Evolutionary conservation across 257 asterid species (phyloP).

Genomic region (Lavandula angustifolia): DNA sequence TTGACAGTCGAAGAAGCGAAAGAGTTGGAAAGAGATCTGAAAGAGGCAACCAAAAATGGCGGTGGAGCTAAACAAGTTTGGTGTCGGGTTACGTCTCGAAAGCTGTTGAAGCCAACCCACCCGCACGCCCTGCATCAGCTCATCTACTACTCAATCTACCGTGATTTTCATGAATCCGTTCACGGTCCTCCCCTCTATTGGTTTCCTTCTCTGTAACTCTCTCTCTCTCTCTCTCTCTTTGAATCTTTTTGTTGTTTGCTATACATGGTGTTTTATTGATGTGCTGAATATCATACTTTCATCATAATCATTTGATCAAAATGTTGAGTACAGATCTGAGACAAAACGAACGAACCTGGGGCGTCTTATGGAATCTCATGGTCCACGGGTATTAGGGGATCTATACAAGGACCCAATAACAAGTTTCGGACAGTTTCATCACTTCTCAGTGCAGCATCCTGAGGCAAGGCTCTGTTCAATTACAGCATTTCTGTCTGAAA

Average conservation of each 20-base stretch:
- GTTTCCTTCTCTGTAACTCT: slow-evolving; percentile 79
- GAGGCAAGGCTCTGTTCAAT: slow-evolving; percentile 52
- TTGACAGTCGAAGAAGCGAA: slow-evolving; percentile 54
- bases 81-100: slow-evolving; percentile 53
- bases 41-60: slow-evolving; percentile 29
- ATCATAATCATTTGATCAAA: slow-evolving; percentile 20
- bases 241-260: too few species aligned
- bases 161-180: slow-evolving; percentile 46
- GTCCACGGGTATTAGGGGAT: slow-evolving; percentile 65
- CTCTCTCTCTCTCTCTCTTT: background rate
- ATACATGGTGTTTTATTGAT: background rate
- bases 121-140: slow-evolving; percentile 82
- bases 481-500: slow-evolving; percentile 15
- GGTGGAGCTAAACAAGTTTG: slow-evolving; percentile 52
- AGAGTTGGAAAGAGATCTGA: slow-evolving; percentile 44
- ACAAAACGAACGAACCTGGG: slow-evolving; percentile 77
- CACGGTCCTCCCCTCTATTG: slow-evolving; percentile 80
- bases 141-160: slow-evolving; percentile 62
- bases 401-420: slow-evolving; percentile 72
- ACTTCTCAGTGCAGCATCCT: slow-evolving; percentile 75
- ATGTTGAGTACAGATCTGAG: slow-evolving; percentile 46
- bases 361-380: slow-evolving; percentile 76
- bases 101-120: slow-evolving; percentile 67
- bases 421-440: slow-evolving; percentile 70
- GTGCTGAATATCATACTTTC: background rate